Percentiles rank a stretch among this genome's conserved stretches.
phyloP scores from a whole-genome alignment of 2,329 filamentous ascomycete species.

The Exophiala bonariae region DNA sequence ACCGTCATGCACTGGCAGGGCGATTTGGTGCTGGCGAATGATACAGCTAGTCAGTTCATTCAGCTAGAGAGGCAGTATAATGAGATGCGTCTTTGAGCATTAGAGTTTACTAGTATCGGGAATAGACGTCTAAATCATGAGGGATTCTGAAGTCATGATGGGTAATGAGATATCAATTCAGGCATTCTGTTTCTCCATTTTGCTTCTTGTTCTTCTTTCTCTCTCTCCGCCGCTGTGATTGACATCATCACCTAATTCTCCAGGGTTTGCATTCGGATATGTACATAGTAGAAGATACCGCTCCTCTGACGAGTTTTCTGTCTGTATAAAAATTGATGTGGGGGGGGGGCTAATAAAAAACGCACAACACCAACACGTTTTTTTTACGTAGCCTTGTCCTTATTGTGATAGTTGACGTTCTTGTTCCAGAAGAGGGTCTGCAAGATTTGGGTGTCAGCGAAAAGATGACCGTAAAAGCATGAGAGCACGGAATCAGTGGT shows the following conservation, averaged over 20 bases:
- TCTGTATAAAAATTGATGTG: not conserved
- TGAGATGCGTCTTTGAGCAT: slow-evolving; percentile 13
- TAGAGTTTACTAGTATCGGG: not conserved
- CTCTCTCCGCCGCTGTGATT: too few relatives aligned
- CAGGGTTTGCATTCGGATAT: too few relatives aligned
- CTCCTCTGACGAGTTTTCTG: not conserved
- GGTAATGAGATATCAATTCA: too few relatives aligned
- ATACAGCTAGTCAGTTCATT: slow-evolving; percentile 63
- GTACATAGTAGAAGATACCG: slow-evolving; percentile 12
- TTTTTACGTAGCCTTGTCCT: slow-evolving; percentile 66
- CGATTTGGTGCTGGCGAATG: slow-evolving; percentile 63
- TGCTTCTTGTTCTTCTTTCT: too few relatives aligned
- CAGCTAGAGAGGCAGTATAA: slow-evolving; percentile 52
- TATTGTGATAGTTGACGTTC: slow-evolving; percentile 95
- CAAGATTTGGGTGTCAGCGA: not conserved
- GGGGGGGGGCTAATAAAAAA: too few relatives aligned
- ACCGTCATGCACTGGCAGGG: slow-evolving; percentile 71
- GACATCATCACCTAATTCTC: too few relatives aligned
- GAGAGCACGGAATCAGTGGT: not conserved
- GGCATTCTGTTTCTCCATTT: too few relatives aligned
- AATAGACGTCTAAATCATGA: too few relatives aligned
- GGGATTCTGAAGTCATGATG: too few relatives aligned
- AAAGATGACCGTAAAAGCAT: not conserved
- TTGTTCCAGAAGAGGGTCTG: slow-evolving; percentile 74
- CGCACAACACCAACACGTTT: too few relatives aligned